Base-by-base conservation (phyloP, 495 filamentous ascomycete species). In the Hypoxylon rickii region DNA sequence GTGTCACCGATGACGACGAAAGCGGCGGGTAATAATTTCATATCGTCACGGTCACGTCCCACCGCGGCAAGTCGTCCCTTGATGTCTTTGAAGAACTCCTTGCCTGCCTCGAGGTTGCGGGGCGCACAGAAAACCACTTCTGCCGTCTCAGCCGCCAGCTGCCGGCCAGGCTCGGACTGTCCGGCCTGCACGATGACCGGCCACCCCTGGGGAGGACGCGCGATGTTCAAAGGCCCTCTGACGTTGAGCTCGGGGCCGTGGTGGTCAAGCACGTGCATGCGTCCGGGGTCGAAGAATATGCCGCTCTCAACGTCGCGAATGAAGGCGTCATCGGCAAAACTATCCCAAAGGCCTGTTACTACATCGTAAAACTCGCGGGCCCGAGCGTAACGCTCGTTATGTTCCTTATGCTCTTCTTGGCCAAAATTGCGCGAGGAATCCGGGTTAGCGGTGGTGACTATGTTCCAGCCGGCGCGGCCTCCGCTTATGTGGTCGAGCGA, bases 381-480 rank as follows among this genome's bases (percentile, higher is more conserved):
- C 38, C 79, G 76, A 15, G 65, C 71, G 54, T 86, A 86, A 7
- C 83, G 78, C 63, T 84, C 74, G 34, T 81, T 77, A 54, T 86
- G 84, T 46, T 80, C 76, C 31, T 81, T 78, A 1, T 77, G 77
- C 33, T 66, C 73, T 15, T 82, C 77, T 15, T 77, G 48, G 5
- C 82, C 82, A 50, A 84, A 79, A 17, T 79, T 79, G 53, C 78
- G 78, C 44, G 79, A 75, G 5, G 80, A 75, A 3, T 79, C 72
- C 31, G 82, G 80, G 61, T 79, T 81, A 36, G 75, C 83, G 0
- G 75, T 80, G 1, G 84, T 85, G 21, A 87, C 83, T 17, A 87
- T 84, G 58, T 86, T 87, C 84, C 84, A 86, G 0, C 76, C 83
- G 7, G 84, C 69, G 13, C 83, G 76, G 2, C 82, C 84, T 20